Percentiles rank a stretch among this genome's conserved stretches.
Evolutionary conservation across 2,329 filamentous ascomycete genomes (phyloP).

Genomic region (Beauveria varroae): DNA sequence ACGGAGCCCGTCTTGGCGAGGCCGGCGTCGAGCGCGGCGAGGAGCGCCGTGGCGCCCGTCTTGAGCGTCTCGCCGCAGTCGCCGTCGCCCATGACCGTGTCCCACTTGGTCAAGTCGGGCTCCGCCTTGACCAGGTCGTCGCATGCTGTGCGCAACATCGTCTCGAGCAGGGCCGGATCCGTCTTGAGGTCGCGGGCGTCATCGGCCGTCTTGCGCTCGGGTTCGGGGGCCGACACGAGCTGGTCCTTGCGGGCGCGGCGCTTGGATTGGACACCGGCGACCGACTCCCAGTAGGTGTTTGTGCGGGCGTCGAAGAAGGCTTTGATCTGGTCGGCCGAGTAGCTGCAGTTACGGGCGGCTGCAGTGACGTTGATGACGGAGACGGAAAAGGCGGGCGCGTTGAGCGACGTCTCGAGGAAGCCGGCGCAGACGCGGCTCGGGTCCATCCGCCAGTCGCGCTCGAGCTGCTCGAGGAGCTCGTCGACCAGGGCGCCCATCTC

Average conservation of each 20-base stretch:
- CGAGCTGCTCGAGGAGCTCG: constrained; percentile 44
- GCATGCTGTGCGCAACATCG: constrained; percentile 48
- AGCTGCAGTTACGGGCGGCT: constrained; percentile 35
- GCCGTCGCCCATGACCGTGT: constrained; percentile 57
- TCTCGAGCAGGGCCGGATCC: constrained; percentile 44
- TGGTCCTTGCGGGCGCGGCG: constrained; percentile 33
- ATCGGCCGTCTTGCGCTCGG: constrained; percentile 29
- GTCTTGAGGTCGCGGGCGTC: constrained; percentile 37
- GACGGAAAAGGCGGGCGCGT: constrained; percentile 63
- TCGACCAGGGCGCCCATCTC: constrained; percentile 49
- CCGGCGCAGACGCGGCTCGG: constrained; percentile 52
- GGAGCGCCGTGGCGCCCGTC: constrained; percentile 40
- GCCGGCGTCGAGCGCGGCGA: constrained; percentile 38
- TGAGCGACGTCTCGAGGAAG: constrained; percentile 64
- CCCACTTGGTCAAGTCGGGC: constrained; percentile 55
- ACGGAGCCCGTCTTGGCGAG: constrained; percentile 37
- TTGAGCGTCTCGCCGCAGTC: constrained; percentile 58
- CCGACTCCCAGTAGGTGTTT: constrained; percentile 47
- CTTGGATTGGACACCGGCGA: constrained; percentile 37
- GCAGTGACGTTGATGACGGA: constrained; percentile 54
- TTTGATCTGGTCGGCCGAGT: constrained; percentile 47
- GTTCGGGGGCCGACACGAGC: constrained; percentile 30
- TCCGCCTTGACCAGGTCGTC: constrained; percentile 48
- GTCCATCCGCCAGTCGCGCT: constrained; percentile 37
- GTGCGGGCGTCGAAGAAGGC: constrained; percentile 57